These are phyloP conservation scores for Pythium coloratum DNA, from an alignment of 352 stramenopile genomes.

Conservation along the genomic window DNA sequence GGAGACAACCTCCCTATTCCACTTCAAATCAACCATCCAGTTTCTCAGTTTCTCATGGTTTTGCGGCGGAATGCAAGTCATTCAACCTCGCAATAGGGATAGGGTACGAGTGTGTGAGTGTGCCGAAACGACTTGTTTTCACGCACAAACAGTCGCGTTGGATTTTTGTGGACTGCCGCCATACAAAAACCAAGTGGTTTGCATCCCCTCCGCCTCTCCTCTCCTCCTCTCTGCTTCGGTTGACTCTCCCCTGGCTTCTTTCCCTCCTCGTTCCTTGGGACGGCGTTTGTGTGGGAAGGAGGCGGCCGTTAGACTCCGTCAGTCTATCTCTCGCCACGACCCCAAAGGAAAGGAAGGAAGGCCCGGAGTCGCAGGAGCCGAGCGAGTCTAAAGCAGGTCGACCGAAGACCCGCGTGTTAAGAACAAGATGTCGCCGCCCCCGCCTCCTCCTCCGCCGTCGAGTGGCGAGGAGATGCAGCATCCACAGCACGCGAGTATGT, in stretches of 20 bases:
- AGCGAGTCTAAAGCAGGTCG: conserved; percentile 11
- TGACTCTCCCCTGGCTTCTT: conserved; percentile 5
- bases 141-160: not conserved
- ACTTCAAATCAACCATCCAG: conserved; percentile 3
- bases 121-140: not conserved
- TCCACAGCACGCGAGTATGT: conserved; percentile 3
- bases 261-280: conserved; percentile 2
- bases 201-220: not conserved
- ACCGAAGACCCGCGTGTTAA: conserved; percentile 15
- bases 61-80: not conserved
- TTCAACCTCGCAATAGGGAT: not conserved
- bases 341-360: conserved; percentile 8
- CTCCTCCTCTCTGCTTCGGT: not conserved
- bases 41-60: not conserved
- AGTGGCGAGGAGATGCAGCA: conserved; percentile 13
- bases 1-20: not conserved
- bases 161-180: not conserved
- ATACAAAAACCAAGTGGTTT: conserved; percentile 7
- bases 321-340: conserved; percentile 8
- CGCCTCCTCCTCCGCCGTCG: conserved; percentile 13
- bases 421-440: conserved; percentile 5
- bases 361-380: not conserved
- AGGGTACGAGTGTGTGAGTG: not conserved
- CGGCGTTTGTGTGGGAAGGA: not conserved
- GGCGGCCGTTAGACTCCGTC: conserved; percentile 1